phyloP scores from a whole-genome alignment of 805 yeast species.

The Candida jianshihensis region DNA sequence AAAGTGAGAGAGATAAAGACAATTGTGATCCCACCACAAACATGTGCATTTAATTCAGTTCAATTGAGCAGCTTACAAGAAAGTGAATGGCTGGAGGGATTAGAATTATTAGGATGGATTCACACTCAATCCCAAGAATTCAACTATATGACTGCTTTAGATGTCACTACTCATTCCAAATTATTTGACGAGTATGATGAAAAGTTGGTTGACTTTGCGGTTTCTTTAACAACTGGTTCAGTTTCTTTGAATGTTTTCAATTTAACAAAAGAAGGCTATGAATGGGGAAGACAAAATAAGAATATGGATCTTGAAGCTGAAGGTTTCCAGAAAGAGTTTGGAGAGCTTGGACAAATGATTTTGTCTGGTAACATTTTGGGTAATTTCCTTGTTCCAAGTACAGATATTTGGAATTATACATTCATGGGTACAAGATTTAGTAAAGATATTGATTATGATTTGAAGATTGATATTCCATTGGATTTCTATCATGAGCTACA shows the following conservation, averaged over 20 bases:
- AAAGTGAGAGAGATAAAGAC: constrained; percentile 72
- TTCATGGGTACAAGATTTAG: constrained; percentile 85
- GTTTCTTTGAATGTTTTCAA: constrained; percentile 65
- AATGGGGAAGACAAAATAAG: constrained; percentile 68
- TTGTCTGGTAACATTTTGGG: constrained; percentile 75
- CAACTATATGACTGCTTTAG: constrained; percentile 59
- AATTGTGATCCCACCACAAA: constrained; percentile 80
- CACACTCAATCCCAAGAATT: constrained; percentile 75
- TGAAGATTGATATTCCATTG: constrained; percentile 74
- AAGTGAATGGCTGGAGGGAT: constrained; percentile 44
- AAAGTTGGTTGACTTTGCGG: constrained; percentile 50
- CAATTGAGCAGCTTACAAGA: constrained; percentile 33
- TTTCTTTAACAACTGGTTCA: constrained; percentile 77
- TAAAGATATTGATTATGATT: constrained; percentile 45
- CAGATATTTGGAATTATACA: constrained; percentile 83
- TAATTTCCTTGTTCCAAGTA: constrained; percentile 78
- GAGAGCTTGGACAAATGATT: constrained; percentile 58
- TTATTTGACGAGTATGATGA: constrained; percentile 28
- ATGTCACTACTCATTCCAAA: constrained; percentile 52
- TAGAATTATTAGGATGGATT: constrained; percentile 90
- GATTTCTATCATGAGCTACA: constrained; percentile 82
- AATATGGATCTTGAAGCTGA: constrained; percentile 50
- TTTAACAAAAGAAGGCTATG: constrained; percentile 55
- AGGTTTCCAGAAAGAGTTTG: constrained; percentile 59
- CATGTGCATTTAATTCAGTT: constrained; percentile 63